A percentile compares a stretch with the other conserved stretches of the same genome.
Evolutionary conservation across 306 rosid species (phyloP).

Genomic region (Prunus davidiana): DNA sequence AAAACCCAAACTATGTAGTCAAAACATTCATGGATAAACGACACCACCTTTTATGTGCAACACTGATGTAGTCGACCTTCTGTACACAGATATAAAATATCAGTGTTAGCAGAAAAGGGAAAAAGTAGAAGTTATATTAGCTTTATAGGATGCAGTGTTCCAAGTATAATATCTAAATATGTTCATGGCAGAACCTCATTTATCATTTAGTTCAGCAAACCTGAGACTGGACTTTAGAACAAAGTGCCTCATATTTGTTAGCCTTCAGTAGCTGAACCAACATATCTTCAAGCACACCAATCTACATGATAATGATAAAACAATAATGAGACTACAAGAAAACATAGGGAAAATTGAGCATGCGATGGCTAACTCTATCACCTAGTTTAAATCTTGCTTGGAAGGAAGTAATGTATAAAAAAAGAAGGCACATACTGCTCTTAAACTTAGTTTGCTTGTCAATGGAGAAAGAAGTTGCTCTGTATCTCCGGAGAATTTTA

Average conservation of each 20-base stretch:
- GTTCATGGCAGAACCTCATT: constrained; percentile 19
- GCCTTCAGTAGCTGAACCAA: constrained; percentile 50
- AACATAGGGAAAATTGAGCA: constrained; percentile 6
- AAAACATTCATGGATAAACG: constrained; percentile 13
- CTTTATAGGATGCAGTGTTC: constrained; percentile 19
- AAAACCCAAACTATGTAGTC: constrained; percentile 18
- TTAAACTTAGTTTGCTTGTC: constrained; percentile 48
- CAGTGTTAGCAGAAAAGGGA: constrained; percentile 22
- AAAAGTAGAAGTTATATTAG: constrained; percentile 11
- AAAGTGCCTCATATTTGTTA: constrained; percentile 54
- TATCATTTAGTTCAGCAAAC: constrained; percentile 39
- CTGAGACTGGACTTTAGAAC: constrained; percentile 72
- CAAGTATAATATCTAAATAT: constrained; percentile 5
- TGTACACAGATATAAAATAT: constrained; percentile 36
- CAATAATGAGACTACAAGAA: background rate
- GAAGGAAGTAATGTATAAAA: background rate
- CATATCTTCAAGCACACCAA: constrained; percentile 62
- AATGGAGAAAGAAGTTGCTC: constrained; percentile 58
- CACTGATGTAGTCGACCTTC: constrained; percentile 34
- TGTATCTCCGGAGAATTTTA: constrained; percentile 42
- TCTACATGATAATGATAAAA: constrained; percentile 37
- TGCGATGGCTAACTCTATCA: constrained; percentile 16
- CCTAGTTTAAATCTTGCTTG: background rate
- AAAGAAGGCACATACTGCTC: constrained; percentile 40
- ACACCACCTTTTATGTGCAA: constrained; percentile 60